Evolutionary conservation across 2,329 filamentous ascomycete genomes (phyloP).

Genomic region (Moelleriella libera): DNA sequence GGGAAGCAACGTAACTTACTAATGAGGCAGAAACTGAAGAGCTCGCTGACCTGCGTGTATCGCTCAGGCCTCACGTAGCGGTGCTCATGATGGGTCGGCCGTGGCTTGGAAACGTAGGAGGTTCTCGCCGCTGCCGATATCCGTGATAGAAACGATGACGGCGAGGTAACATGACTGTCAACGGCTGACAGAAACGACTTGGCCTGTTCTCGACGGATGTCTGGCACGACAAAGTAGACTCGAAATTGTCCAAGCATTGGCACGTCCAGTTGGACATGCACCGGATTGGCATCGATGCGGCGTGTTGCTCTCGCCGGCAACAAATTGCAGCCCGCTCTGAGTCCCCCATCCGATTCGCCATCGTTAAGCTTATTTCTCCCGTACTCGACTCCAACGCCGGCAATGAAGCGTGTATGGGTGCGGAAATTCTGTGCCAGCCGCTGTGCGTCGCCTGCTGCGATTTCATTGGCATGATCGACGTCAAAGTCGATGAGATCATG

Average conservation of each 20-base stretch:
- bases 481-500: slow-evolving; percentile 31
- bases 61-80: not conserved
- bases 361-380: not conserved
- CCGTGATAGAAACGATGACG: not conserved
- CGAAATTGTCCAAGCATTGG: not conserved
- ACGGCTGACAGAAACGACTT: not conserved
- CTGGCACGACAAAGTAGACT: not conserved
- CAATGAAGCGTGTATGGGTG: not conserved
- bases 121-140: not conserved
- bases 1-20: not conserved
- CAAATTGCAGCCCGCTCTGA: not conserved
- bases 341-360: not conserved
- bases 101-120: not conserved
- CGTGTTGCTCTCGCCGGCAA: not conserved
- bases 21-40: not conserved
- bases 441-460: not conserved
- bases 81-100: not conserved
- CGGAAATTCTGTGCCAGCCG: not conserved
- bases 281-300: not conserved
- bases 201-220: no score
- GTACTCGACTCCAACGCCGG: not conserved
- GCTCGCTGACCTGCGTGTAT: not conserved
- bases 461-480: not conserved
- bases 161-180: not conserved
- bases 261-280: not conserved